Base-by-base conservation (phyloP, 768 basidiomycete genomes). In the Termitomyces sp. region DNA sequence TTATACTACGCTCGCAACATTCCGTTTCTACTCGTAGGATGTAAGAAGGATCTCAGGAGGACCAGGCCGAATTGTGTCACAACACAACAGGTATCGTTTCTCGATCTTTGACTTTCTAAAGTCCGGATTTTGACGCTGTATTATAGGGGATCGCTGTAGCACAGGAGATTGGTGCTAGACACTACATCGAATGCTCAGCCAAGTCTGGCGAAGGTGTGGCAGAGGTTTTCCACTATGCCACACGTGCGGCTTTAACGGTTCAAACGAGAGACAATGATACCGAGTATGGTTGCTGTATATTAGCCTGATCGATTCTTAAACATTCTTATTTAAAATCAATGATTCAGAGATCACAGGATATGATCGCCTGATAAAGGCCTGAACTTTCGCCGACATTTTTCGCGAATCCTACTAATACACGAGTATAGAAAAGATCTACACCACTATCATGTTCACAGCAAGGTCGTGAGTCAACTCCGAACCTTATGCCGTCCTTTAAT, bases 41-140 rank as follows among this genome's bases (percentile, higher is more conserved):
- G 93, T 83, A 98, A 98, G 87, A 98, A 94, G 82, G 97, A 99
- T 77, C 84, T 99, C 60, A 81, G 96, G 73, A 86, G 91, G 84
- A 94, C 90, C 58, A 88, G 82, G 69, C 94, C 95, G 78, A 79
- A 92, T 70, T 94, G 94, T 47, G 94, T 99, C 31, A 90, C 92
- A 29, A 86, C 89, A 54, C 90, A 94, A 74, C 92, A 96, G 85
- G 94, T 90, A 52, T 41, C 77, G 72, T 41, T 22, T 48, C 39
- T 41, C 47, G 12, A 36, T 34, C 28, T 39, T 8, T 1, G 2
- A 13, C 39, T 28, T 20, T 50, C 28, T 9, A 10, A 12, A 18
- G 8, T 10, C n/a, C 5, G 8, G 18, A 41, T 18, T 28, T 26
- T 20, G 22, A 42, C n/a, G 9, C 10, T 3, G 4, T 34, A 16